Base-by-base conservation (phyloP, 2,329 filamentous ascomycete species). In the Calonectria naviculata region DNA sequence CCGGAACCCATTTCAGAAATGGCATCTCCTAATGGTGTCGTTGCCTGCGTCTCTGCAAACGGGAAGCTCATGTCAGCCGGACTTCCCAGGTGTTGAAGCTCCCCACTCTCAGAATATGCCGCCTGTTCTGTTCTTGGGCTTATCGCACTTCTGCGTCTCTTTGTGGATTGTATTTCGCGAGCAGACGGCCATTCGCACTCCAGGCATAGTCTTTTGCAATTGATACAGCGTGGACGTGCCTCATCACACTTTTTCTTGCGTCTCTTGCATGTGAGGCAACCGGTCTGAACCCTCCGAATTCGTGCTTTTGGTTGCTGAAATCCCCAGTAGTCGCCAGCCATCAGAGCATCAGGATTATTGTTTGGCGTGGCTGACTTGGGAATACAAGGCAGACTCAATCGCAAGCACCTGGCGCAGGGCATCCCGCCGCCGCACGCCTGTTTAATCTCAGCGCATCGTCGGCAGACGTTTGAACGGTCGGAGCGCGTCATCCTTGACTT, bases 211-310 rank as follows among this genome's bases (percentile, higher is more conserved):
- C 81, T 76, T n/a, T 78, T 76, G 62, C 83, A 85, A 63, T 83
- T 81, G 36, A 80, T 79, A 71, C 85, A 87, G 47, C 80, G 80
- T 2, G 85, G 85, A 72, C 85, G 85, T 12, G 75, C 77, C 76
- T 87, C 85, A 70, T 86, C 85, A 76, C 85, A 87, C 75, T 87
- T 87, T 81, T 86, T 86, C 80, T 86, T 86, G 52, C 85, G 82
- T 29, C 80, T 80, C 74, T 85, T 84, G 76, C 85, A 87, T 72
- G 84, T 86, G 62, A 85, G 72, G 73, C 85, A 87, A 15, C 85
- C 85, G 36, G 81, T 83, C 75, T 83, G 81, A 5, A 82, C 81
- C 36, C 81, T 75, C 9, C 79, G 75, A 42, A 82, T 83, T 44
- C 78, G 78, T 5, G 80, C 81, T 71, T 81, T 83, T 66, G 81